Base-by-base conservation (phyloP, 768 basidiomycete species). In the Pleurotus cornucopiae region DNA sequence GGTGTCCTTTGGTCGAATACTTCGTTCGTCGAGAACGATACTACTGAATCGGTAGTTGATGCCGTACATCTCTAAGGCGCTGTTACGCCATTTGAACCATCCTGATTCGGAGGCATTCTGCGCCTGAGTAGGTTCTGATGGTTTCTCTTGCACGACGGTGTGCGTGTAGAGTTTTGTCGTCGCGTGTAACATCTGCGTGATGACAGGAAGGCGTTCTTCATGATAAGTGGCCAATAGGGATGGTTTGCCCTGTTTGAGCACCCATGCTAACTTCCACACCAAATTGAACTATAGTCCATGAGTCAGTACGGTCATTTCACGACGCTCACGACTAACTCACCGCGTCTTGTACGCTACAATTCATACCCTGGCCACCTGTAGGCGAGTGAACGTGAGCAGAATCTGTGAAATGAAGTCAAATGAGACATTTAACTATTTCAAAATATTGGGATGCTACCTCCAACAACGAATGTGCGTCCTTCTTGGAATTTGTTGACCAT, bases 181-280 rank as follows among this genome's bases (percentile, higher is more conserved):
- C 11, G 59, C 62, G 43, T 66, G 51, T 4, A 68, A 64, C 63
- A 69, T 67, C 43, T 67, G 66, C 3, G 64, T 62, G 55, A 71
- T 69, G 23, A 74, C 60, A 12, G 64, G 68, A 20, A 69, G 58
- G 14, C 70, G 67, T 49, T 71, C 69, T 11, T 46, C 16, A 49
- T 59, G 61, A 58, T 68, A 71, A 2, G 57, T 62, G 6, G 55
- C 54, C 41, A 66, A 66, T 54, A 63, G 67, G 39, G 49, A 55
- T 14, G 54, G 58, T 56, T 45, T 3, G 66, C 60, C 11, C 58
- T 58, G 16, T 56, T 67, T 66, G 37, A 61, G 51, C 5, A 67
- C 67, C 7, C 69, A 58, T n/a, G 68, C 58, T 5, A 70, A 57
- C 57, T 69, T 69, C 69, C 67, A 68, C 5, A 48, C 60, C n/a